A percentile compares a stretch with the other conserved stretches of the same genome.
Evolutionary conservation across 2,329 filamentous ascomycete genomes (phyloP).

Genomic region (Myriosclerotinia scirpicola): DNA sequence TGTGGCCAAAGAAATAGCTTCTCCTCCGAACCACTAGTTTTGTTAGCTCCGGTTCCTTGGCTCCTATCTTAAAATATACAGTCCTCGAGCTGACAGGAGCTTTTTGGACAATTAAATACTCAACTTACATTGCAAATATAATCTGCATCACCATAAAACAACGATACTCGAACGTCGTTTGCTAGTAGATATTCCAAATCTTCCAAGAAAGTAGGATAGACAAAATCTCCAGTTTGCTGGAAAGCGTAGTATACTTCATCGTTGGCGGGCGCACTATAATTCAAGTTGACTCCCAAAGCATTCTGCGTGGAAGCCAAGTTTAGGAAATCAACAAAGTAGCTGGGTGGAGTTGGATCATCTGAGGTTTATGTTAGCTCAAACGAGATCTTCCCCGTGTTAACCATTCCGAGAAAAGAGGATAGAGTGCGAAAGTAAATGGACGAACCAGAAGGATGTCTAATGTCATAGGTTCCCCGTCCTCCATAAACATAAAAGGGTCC

Average conservation of each 20-base stretch:
- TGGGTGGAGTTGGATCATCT: constrained; percentile 52
- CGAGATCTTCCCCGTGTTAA: neutral
- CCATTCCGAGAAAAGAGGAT: neutral
- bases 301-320: constrained; percentile 23
- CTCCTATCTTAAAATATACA: neutral
- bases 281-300: constrained; percentile 26
- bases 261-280: constrained; percentile 32
- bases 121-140: constrained; percentile 33
- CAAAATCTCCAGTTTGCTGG: constrained; percentile 54
- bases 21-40: constrained; percentile 51
- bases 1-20: constrained; percentile 56
- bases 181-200: constrained; percentile 49
- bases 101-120: neutral
- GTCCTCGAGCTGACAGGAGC: neutral
- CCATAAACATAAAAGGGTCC: constrained; percentile 40
- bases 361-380: neutral
- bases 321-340: constrained; percentile 47
- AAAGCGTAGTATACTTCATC: constrained; percentile 48
- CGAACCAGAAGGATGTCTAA: constrained; percentile 47
- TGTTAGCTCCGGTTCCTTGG: constrained; percentile 13
- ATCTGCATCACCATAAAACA: constrained; percentile 57
- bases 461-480: constrained; percentile 51
- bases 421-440: neutral
- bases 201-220: constrained; percentile 58
- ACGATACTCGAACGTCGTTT: constrained; percentile 50